These are phyloP conservation scores for Fusarium proliferatum DNA, from an alignment of 2,329 filamentous ascomycete species.

Conservation along the genomic window DNA sequence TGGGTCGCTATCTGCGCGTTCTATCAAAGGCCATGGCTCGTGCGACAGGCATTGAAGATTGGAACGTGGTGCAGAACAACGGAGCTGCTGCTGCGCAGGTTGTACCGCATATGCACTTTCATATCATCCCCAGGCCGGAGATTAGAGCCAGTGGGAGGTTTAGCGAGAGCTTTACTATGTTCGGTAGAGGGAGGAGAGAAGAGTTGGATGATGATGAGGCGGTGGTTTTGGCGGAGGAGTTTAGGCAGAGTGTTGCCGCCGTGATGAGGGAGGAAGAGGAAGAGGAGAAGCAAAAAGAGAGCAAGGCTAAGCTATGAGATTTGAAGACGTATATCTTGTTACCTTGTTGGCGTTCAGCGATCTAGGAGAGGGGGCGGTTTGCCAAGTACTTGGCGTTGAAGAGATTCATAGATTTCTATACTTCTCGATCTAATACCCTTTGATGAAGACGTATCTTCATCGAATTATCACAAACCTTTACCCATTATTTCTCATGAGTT, in stretches of 20 bases:
- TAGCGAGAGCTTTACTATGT: conserved; percentile 82
- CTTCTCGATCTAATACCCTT: conserved; percentile 21
- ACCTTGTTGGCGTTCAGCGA: conserved; percentile 8
- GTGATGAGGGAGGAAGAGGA: conserved; percentile 56
- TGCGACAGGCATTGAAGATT: conserved; percentile 80
- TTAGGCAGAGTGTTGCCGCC: conserved; percentile 62
- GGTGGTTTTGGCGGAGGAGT: conserved; percentile 64
- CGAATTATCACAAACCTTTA: conserved; percentile 51
- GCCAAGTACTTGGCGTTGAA: not conserved
- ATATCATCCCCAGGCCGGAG: conserved; percentile 88
- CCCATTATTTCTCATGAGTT: conserved; percentile 85
- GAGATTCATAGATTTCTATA: conserved; percentile 1
- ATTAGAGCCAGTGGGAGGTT: conserved; percentile 63
- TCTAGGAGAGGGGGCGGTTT: not conserved
- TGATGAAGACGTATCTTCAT: conserved; percentile 3
- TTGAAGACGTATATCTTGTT: conserved; percentile 7
- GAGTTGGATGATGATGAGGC: conserved; percentile 84
- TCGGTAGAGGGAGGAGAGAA: conserved; percentile 77
- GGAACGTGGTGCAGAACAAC: conserved; percentile 98
- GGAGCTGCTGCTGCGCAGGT: conserved; percentile 90
- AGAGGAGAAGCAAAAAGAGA: conserved; percentile 24
- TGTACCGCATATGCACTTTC: conserved; percentile 93
- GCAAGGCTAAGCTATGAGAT: conserved; percentile 54
- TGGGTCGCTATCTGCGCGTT: conserved; percentile 76
- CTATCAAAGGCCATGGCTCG: conserved; percentile 77